Conservation (phyloP, 2,329 filamentous ascomycete genomes). For the Fusarium metavorans region DNA sequence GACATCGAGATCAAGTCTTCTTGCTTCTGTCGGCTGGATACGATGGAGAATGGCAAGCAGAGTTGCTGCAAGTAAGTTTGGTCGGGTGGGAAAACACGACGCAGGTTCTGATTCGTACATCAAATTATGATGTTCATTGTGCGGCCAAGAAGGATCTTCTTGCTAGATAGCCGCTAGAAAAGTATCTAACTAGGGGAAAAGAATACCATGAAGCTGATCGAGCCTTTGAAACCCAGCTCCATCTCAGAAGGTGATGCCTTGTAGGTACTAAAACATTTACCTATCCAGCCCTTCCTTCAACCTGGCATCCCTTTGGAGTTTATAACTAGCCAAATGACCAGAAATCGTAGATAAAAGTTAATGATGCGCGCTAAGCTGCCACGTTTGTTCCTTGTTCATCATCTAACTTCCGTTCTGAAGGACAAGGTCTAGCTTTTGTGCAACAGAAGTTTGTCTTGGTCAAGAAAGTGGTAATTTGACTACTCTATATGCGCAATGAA, state of each 20-base stretch:
- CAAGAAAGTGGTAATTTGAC: not conserved
- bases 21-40: slow-evolving; percentile 9
- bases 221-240: not conserved
- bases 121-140: not conserved
- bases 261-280: not conserved
- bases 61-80: not conserved
- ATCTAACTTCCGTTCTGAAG: no score
- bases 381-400: no score
- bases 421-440: no score
- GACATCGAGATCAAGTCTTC: slow-evolving; percentile 4
- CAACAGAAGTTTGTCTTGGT: no score
- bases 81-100: no score
- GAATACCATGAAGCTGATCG: not conserved
- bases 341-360: no score
- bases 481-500: not conserved
- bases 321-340: no score
- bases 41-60: not conserved
- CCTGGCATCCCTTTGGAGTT: no score
- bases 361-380: no score
- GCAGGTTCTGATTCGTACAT: not conserved
- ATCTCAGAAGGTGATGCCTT: not conserved
- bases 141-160: not conserved
- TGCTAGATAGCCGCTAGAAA: not conserved
- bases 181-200: not conserved
- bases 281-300: no score